A percentile compares a stretch with the other conserved stretches of the same genome.
Conservation (phyloP, 2,329 filamentous ascomycete genomes). For the Aspergillus puulaauensis region DNA sequence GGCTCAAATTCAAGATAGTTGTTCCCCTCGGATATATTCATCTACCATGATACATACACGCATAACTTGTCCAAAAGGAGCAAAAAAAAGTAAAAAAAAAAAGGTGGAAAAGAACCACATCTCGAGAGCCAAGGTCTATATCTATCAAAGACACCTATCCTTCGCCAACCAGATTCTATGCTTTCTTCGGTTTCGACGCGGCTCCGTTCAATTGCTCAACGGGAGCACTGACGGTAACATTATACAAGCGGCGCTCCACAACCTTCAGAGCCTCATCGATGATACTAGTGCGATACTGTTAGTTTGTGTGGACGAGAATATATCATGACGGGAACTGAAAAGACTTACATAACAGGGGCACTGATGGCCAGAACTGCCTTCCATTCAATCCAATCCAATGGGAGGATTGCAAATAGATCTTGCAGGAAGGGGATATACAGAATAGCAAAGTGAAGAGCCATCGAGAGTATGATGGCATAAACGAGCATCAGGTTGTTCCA, state of each 20-base stretch:
- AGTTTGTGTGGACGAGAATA: slow-evolving; percentile 12
- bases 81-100: neutral
- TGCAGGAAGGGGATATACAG: slow-evolving; percentile 91
- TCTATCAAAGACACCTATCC: slow-evolving; percentile 19
- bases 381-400: slow-evolving; percentile 85
- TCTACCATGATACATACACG: slow-evolving; percentile 20
- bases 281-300: slow-evolving; percentile 50
- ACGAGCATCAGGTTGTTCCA: slow-evolving; percentile 99
- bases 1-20: neutral
- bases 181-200: slow-evolving; percentile 36
- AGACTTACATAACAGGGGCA: slow-evolving; percentile 81
- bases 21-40: slow-evolving; percentile 6
- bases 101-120: slow-evolving; percentile 1
- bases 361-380: slow-evolving; percentile 86
- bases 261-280: slow-evolving; percentile 85
- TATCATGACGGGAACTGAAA: slow-evolving; percentile 21
- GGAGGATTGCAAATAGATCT: slow-evolving; percentile 83
- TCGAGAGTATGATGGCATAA: slow-evolving; percentile 87
- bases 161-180: slow-evolving; percentile 24
- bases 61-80: slow-evolving; percentile 16
- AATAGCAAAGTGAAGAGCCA: slow-evolving; percentile 91
- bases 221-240: slow-evolving; percentile 19
- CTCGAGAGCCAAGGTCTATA: slow-evolving; percentile 18
- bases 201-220: slow-evolving; percentile 29
- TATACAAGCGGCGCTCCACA: slow-evolving; percentile 67